Base-by-base conservation (phyloP, 2,329 filamentous ascomycete species). In the Cercospora janseana region DNA sequence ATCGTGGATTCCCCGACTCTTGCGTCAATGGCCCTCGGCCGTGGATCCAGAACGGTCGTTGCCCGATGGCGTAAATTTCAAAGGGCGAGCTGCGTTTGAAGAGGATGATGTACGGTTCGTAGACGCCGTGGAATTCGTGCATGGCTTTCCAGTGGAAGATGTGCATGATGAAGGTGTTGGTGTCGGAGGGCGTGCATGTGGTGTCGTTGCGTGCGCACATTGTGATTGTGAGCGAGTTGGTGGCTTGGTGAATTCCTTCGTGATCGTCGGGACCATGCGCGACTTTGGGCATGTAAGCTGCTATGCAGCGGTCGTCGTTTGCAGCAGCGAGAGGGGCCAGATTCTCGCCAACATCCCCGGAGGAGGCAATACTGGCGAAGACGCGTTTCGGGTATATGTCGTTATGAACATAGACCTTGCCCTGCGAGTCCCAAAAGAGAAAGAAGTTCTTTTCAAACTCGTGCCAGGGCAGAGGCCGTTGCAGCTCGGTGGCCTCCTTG, bases 361-460 rank as follows among this genome's bases (percentile, higher is more conserved):
- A 73, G 1, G 53, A 28, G 2, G 60, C 58, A 7, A 81, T 60
- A 29, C 68, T 65, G 0, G 79, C 72, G 57, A 81, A 82, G 0
- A 67, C 68, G 0, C 80, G 75, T 13, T 66, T 66, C 0, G 79
- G 79, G 0, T 61, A 57, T 2, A 81, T 60, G 54, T 82, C 78
- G 61, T 81, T 74, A 60, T 83, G 79, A 1, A 72, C 69, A 60
- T 80, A 80, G 42, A 73, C 65, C 15, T 70, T 61, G 4, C 71
- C 73, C 0, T 67, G 50, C 0, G 53, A 50, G 54, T 81, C 79
- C 80, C 80, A 83, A 66, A 83, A 83, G 2, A 79, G 52, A 56
- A 83, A 83, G 70, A 74, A 84, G 59, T 84, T 83, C 73, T 83
- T 83, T 66, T 84, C 80, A 20, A 82, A 58, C 0, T 58, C 27